Conservation (phyloP, 495 filamentous ascomycete species). For the Annulohypoxylon maeteangense region DNA sequence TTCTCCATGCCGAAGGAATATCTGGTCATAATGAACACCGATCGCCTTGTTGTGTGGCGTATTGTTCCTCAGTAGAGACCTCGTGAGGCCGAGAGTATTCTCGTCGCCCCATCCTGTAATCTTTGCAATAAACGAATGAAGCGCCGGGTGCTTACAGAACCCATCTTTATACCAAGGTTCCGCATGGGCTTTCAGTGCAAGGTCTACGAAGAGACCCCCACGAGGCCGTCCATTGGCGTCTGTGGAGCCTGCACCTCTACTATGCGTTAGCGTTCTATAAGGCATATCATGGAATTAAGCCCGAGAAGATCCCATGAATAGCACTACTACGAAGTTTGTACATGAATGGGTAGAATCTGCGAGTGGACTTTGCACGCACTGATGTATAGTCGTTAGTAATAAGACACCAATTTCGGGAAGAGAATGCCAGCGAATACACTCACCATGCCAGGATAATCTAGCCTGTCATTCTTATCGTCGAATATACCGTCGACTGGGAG, state of each 20-base stretch:
- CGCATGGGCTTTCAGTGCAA: constrained; percentile 66
- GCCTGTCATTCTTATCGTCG: constrained; percentile 57
- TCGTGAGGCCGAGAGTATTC: constrained; percentile 57
- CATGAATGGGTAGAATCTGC: background rate
- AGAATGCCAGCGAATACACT: background rate
- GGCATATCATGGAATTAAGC: background rate
- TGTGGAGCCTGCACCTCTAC: constrained; percentile 56
- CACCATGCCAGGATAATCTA: constrained; percentile 66
- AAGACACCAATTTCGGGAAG: background rate
- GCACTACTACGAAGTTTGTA: background rate
- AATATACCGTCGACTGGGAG: constrained; percentile 59
- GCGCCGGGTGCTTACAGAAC: constrained; percentile 64
- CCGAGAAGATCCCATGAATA: background rate
- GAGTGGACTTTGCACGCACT: constrained; percentile 7
- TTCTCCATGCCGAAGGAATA: constrained; percentile 69
- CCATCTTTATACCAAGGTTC: constrained; percentile 67
- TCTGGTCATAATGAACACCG: constrained; percentile 74
- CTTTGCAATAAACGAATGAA: constrained; percentile 62
- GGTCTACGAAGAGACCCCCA: constrained; percentile 62
- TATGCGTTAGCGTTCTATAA: background rate
- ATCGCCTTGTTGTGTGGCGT: constrained; percentile 68
- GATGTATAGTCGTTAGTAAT: background rate
- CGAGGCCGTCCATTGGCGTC: constrained; percentile 63
- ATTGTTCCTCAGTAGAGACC: constrained; percentile 66
- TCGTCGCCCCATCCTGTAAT: constrained; percentile 65